These are phyloP conservation scores for Cercospora berteroae DNA, from an alignment of 2,329 filamentous ascomycete species.

Conservation along the genomic window DNA sequence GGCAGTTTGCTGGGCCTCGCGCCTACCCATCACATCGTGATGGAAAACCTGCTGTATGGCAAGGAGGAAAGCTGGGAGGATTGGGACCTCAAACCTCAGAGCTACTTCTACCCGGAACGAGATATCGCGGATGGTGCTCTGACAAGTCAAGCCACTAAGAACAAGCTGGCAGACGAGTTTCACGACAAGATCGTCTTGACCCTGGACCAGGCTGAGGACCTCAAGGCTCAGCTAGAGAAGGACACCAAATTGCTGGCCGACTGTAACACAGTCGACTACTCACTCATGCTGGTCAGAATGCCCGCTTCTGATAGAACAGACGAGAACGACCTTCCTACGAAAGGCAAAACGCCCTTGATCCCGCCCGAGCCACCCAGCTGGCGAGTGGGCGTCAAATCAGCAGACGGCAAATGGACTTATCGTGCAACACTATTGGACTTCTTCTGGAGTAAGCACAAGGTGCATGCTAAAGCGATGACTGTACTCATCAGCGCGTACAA, in stretches of 20 bases:
- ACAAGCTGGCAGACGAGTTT: slow-evolving; percentile 65
- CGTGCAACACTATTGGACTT: slow-evolving; percentile 69
- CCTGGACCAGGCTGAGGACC: slow-evolving; percentile 53
- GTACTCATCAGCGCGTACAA: slow-evolving; percentile 58
- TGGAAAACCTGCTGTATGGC: slow-evolving; percentile 72
- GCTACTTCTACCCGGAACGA: slow-evolving; percentile 73
- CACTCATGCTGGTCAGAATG: slow-evolving; percentile 66
- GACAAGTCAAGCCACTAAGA: slow-evolving; percentile 63
- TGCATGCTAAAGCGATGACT: slow-evolving; percentile 65
- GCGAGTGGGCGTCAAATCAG: slow-evolving; percentile 61
- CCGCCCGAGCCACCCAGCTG: slow-evolving; percentile 46
- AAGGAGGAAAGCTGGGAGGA: slow-evolving; percentile 63
- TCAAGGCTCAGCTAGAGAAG: slow-evolving; percentile 55
- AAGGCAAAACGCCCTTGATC: slow-evolving; percentile 29
- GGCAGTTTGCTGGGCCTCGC: slow-evolving; percentile 60
- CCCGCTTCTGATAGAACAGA: slow-evolving; percentile 35
- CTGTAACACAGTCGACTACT: slow-evolving; percentile 71
- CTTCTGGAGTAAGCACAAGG: slow-evolving; percentile 73
- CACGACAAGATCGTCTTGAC: slow-evolving; percentile 62
- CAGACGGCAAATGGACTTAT: slow-evolving; percentile 65
- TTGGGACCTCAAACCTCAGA: slow-evolving; percentile 71
- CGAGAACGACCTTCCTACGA: slow-evolving; percentile 9
- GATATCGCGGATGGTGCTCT: slow-evolving; percentile 66
- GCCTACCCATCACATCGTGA: slow-evolving; percentile 71
- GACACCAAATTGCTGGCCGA: slow-evolving; percentile 64